Base-by-base conservation (phyloP, 2,329 filamentous ascomycete species). In the Lachnellula willkommii region DNA sequence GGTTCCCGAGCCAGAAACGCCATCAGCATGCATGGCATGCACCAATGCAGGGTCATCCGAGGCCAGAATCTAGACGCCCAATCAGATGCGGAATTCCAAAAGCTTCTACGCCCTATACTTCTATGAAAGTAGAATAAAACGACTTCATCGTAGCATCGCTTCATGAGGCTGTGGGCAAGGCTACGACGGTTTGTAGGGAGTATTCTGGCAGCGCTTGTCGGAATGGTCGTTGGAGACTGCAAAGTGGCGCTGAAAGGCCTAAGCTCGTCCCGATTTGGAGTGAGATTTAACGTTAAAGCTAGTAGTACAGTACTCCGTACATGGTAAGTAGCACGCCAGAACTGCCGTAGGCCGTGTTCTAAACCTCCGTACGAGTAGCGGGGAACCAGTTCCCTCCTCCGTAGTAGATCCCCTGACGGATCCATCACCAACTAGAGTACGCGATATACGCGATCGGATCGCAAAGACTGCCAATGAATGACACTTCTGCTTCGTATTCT, bases 211-310 rank as follows among this genome's bases (percentile, higher is more conserved):
- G 32, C 22, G 17, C 40, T 37, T 37, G 53, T 12, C 28, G 11
- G 28, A 12, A 32, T 32, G 55, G 53, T 55, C 52, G 56, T 55
- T 53, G 53, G 50, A 48, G 45, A 40, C 22, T 52, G 48, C 52
- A 51, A 53, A 28, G 50, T 39, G 56, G 36, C 49, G 52, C 52
- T 49, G 35, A 42, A 9, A 26, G 42, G 35, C 17, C 47, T 45
- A 14, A 42, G 28, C 54, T 39, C n/a, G 12, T 42, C 48, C 48
- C 39, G 37, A 28, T 47, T 47, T 47, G 28, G 45, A 15, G 42
- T 24, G 37, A 26, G 17, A 7, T 55, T 50, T 56, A 55, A 55
- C 53, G 28, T 58, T 56, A 51, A 60, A 58, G 58, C 53, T 60
- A 48, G 56, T 20, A 20, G 56, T 20, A 20, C 20, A 20, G 20